Evolutionary conservation across 1,284 basidiomycete genomes (phyloP), one percentile per base, ranked within the genome.

Genomic region (Moniliella sp.): DNA sequence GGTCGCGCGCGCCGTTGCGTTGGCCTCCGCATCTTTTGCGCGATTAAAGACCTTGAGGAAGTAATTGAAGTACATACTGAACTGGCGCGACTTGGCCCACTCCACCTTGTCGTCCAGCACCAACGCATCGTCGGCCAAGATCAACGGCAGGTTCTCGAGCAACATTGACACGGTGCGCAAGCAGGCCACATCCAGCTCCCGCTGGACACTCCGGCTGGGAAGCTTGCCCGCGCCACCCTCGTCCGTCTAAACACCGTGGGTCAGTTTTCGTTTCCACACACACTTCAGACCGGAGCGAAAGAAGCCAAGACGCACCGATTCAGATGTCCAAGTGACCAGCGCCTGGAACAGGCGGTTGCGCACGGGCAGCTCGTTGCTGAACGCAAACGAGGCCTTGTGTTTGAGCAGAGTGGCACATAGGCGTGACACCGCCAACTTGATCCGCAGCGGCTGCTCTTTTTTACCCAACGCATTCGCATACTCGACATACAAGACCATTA

Each of bases 31-130:
- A 5, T n/a, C 12, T 16, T 26, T 25, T 3, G 51, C 36, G 21
- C 51, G 50, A 25, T 55, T 52, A 18, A 55, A 44, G 25, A 50
- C 44, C 42, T 53, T 50, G 51, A 52, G 50, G 28, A 55, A 55
- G 39, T 48, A 52, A 29, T 37, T 40, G 36, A 50, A 50, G 37
- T 50, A 49, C 33, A 50, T 36, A 17, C 46, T 34, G 37, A 52
- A 55, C 29, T 55, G 48, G 8, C 51, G 37, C 1, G 49, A 46
- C 36, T 50, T 55, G 31, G 51, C 51, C 31, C 51, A 50, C 27
- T 55, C 51, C 15, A 55, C 47, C 29, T 50, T 50, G 39, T 55
- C 51, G 23, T 55, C 51, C 11, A 55, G 42, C 3, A 52, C 37
- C 15, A 50, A 32, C 1, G 51, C 50, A 32, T 55, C 51, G 28